Evolutionary conservation across 2,329 filamentous ascomycete species (phyloP).

Genomic region (Eutypella sp.): DNA sequence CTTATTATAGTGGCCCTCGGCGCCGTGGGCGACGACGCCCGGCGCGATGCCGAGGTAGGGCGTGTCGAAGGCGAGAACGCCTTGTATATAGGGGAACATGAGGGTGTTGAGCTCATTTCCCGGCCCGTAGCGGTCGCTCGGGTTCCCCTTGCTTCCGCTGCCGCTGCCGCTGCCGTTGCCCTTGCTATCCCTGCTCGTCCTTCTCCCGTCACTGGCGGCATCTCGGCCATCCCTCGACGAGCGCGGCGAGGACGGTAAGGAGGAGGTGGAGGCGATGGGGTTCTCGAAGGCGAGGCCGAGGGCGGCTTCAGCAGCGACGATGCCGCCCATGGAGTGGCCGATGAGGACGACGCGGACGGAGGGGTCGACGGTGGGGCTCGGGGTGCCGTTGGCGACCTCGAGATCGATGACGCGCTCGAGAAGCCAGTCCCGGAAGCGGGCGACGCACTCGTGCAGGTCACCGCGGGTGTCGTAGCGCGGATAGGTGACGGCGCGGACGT

Average conservation of each 20-base stretch:
- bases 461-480: constrained; percentile 79
- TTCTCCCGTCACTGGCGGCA: too few species aligned
- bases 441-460: constrained; percentile 66
- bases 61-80: constrained; percentile 88
- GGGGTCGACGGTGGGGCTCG: constrained; percentile 27
- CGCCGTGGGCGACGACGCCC: constrained; percentile 77
- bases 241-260: too few species aligned
- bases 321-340: constrained; percentile 63
- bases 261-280: constrained; percentile 44
- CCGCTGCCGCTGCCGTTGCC: constrained; percentile 29
- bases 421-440: constrained; percentile 75
- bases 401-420: constrained; percentile 91
- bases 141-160: constrained; percentile 4
- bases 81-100: constrained; percentile 93
- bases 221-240: too few species aligned
- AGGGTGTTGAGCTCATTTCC: constrained; percentile 48
- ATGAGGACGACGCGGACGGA: constrained; percentile 26
- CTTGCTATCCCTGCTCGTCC: constrained; percentile 25
- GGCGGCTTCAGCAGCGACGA: constrained; percentile 85
- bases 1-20: constrained; percentile 79
- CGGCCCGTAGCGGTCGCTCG: not conserved
- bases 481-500: constrained; percentile 66
- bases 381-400: constrained; percentile 67
- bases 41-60: constrained; percentile 81
- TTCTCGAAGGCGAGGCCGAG: constrained; percentile 61